Conservation (phyloP, 352 stramenopile species). For the Pythium aphanidermatum region DNA sequence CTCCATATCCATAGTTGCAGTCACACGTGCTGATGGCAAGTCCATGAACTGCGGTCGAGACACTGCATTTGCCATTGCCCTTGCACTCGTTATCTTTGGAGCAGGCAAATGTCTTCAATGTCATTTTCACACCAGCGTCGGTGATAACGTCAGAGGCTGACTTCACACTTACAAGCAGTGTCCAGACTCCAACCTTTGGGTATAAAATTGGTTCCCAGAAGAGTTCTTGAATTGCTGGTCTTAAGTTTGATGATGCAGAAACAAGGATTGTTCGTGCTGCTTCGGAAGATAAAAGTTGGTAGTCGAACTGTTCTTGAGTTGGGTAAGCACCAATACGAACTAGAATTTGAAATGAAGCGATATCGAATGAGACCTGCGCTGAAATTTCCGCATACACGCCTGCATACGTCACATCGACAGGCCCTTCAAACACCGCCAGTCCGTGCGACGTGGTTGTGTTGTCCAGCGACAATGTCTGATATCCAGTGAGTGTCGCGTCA, state of each 20-base stretch:
- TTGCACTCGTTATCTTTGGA: conserved; percentile 13
- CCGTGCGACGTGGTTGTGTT: too few relatives aligned
- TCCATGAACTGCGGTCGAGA: conserved; percentile 11
- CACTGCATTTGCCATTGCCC: conserved; percentile 17
- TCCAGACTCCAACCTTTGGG: conserved; percentile 8
- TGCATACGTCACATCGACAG: background rate
- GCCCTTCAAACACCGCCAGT: background rate
- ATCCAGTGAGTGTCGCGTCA: too few relatives aligned
- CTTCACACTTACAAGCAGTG: background rate
- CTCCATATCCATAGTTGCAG: conserved; percentile 28
- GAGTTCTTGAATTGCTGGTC: conserved; percentile 6
- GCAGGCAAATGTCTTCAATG: conserved; percentile 19
- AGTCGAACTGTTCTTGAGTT: conserved; percentile 6
- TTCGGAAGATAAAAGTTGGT: conserved; percentile 3
- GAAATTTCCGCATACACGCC: conserved; percentile 1
- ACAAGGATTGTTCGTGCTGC: background rate
- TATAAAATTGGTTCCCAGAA: conserved; percentile 7
- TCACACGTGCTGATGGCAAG: conserved; percentile 18
- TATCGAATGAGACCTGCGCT: background rate
- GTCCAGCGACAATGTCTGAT: too few relatives aligned
- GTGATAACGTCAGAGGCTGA: background rate
- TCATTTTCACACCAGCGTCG: conserved; percentile 5
- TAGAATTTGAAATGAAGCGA: conserved; percentile 8
- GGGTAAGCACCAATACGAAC: conserved; percentile 6
- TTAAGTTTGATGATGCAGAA: background rate